Percentiles rank a stretch among this genome's conserved stretches.
phyloP scores from a whole-genome alignment of 129 eudicot species.

The Pseudognaphalium luteoalbum region DNA sequence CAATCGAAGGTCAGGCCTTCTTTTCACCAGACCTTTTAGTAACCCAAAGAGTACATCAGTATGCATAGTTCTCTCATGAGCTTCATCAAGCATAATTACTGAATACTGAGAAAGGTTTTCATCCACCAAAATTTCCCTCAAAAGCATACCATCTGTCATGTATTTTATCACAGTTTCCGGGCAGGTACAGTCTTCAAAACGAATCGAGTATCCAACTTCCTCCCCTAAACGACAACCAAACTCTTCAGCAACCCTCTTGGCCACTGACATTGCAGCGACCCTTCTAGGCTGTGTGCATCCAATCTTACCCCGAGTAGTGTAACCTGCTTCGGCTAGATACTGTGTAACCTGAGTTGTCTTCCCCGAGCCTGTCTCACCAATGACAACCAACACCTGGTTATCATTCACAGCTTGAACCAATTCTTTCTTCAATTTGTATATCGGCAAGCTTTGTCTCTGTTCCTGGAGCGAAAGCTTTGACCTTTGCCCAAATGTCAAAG shows the following conservation, averaged over 20 bases:
- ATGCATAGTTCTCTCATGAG: constrained; percentile 87
- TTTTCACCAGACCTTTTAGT: constrained; percentile 58
- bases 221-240: constrained; percentile 74
- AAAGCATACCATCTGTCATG: constrained; percentile 96
- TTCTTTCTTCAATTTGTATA: constrained; percentile 79
- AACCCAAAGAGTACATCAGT: constrained; percentile 92
- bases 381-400: constrained; percentile 74
- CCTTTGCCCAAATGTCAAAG: constrained; percentile 82
- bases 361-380: constrained; percentile 77
- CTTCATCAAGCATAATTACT: constrained; percentile 91
- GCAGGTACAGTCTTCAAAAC: constrained; percentile 91
- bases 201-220: constrained; percentile 92
- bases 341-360: constrained; percentile 75
- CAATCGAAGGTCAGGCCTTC: constrained; percentile 77
- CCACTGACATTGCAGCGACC: constrained; percentile 83
- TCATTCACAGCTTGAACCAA: constrained; percentile 61
- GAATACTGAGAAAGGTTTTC: constrained; percentile 78
- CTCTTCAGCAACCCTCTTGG: constrained; percentile 79
- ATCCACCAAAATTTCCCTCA: constrained; percentile 65
- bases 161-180: constrained; percentile 92
- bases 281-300: constrained; percentile 83
- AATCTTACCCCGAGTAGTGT: constrained; percentile 66
- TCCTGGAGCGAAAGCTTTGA: constrained; percentile 85
- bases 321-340: constrained; percentile 76
- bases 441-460: constrained; percentile 85